Conservation (phyloP, 352 stramenopile genomes). For the Globisporangium irregulare region DNA sequence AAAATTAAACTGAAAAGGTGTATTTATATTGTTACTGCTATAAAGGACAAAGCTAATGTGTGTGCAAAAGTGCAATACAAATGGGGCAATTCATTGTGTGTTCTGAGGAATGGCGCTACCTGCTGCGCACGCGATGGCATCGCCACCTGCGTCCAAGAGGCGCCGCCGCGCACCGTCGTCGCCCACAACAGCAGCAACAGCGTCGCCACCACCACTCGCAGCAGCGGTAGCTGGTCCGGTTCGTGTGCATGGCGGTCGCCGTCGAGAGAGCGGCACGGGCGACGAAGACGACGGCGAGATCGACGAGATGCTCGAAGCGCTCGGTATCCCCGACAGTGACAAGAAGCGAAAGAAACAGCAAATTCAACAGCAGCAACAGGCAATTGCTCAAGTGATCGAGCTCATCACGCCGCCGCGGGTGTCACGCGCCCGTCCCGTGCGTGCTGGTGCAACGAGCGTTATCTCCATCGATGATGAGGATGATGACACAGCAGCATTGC, state of each 20-base stretch:
- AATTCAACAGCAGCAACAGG: constrained; percentile 1
- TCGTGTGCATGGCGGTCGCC: not conserved
- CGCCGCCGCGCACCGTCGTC: not conserved
- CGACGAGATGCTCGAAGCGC: constrained; percentile 17
- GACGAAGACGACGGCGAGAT: constrained; percentile 16
- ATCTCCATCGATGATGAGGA: not conserved
- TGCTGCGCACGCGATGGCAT: not conserved
- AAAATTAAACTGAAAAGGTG: no score
- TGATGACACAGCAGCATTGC: no score
- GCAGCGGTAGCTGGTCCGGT: not conserved
- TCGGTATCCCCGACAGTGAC: constrained; percentile 19
- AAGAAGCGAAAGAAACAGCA: constrained; percentile 14
- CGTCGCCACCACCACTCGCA: no score
- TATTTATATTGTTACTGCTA: no score
- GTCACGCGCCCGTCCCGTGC: not conserved
- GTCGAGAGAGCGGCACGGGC: constrained; percentile 2
- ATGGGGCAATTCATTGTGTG: no score
- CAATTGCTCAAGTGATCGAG: constrained; percentile 33
- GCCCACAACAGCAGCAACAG: not conserved
- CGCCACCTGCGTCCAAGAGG: constrained; percentile 7
- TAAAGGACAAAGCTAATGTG: no score
- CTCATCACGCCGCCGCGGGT: constrained; percentile 35
- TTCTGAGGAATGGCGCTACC: no score
- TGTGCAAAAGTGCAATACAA: no score
- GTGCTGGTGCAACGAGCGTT: constrained; percentile 6